Base-by-base conservation (phyloP, 2,329 filamentous ascomycete species). In the Microcera coccophila region DNA sequence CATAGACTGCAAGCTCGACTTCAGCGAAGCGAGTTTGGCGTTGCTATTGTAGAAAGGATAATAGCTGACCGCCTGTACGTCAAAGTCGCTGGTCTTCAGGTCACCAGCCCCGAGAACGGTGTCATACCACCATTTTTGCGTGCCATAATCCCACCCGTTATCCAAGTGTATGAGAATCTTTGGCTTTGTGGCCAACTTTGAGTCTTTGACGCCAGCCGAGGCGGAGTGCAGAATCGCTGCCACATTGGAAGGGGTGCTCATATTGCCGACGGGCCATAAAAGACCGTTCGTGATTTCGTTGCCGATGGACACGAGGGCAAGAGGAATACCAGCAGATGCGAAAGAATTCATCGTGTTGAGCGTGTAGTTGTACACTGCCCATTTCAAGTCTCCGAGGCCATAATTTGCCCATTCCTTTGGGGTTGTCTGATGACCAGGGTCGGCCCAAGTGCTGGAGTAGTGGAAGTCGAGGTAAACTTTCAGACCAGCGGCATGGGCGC, bases 131-230 rank as follows among this genome's bases (percentile, higher is more conserved):
- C 73, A 82, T 47, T 83, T 66, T 59, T 87, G 83, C 3, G 76
- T 75, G 3, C 64, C 69, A 80, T 78, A 85, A 49, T 84, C 74
- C 81, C 83, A 89, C n/a, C 84, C 84, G 56, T 86, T 84, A 61
- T 88, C 83, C 3, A 87, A 72, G 56, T 88, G 85, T 31, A 88
- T 77, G 80, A 88, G 81, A 62, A 87, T 85, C 59, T 82, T 77
- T 2, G 84, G 81, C 48, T 76, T 73, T 0, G 74, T 70, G 31
- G 61, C 62, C 19, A 85, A 65, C 3, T 63, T 67, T 4, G 79
- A 83, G 55, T 84, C 79, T 54, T 81, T 84, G 55, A 89, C 73
- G 3, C 79, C 85, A 44, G 70, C 75, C 0, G 79, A 72, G 0
- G 79, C 84, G 5, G 80, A 81, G 57, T 84, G 77, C 8, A 88